A percentile compares a stretch with the other conserved stretches of the same genome.
Evolutionary conservation across 805 yeast genomes (phyloP).

Genomic region (Metschnikowia colocasiae): DNA sequence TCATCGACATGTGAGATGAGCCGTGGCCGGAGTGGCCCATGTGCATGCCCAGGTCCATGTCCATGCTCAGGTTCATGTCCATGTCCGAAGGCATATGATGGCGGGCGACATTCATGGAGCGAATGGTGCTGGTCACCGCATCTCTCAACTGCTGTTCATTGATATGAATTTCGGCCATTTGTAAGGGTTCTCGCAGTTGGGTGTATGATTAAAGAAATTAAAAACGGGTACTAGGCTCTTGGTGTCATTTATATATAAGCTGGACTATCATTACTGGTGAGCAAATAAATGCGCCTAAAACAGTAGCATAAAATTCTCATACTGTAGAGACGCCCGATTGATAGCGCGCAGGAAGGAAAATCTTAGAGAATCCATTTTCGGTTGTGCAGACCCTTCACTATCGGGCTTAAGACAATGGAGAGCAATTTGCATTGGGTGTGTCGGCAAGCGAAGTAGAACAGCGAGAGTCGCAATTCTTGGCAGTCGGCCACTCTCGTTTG

Average conservation of each 20-base stretch:
- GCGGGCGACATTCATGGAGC: constrained; percentile 1
- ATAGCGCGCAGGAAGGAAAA: not conserved
- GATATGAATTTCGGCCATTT: not conserved
- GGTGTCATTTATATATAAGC: not conserved
- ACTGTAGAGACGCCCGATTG: not conserved
- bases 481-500: too few species aligned
- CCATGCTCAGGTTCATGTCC: constrained; percentile 6
- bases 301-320: constrained; percentile 1
- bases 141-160: constrained; percentile 1
- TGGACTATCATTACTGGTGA: not conserved
- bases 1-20: constrained; percentile 41
- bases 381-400: not conserved
- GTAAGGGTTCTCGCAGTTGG: not conserved
- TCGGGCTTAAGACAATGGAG: not conserved
- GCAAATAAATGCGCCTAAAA: not conserved
- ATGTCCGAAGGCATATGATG: not conserved
- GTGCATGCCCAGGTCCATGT: constrained; percentile 16
- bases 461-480: not conserved
- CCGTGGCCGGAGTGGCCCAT: constrained; percentile 6
- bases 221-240: too few species aligned
- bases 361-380: not conserved
- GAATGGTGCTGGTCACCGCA: not conserved
- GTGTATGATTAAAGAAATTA: not conserved
- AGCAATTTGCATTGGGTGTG: not conserved
- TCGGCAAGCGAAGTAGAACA: not conserved